Base-by-base conservation (phyloP, 1,139 yeast genomes). In the Sugiyamaella sp. region DNA sequence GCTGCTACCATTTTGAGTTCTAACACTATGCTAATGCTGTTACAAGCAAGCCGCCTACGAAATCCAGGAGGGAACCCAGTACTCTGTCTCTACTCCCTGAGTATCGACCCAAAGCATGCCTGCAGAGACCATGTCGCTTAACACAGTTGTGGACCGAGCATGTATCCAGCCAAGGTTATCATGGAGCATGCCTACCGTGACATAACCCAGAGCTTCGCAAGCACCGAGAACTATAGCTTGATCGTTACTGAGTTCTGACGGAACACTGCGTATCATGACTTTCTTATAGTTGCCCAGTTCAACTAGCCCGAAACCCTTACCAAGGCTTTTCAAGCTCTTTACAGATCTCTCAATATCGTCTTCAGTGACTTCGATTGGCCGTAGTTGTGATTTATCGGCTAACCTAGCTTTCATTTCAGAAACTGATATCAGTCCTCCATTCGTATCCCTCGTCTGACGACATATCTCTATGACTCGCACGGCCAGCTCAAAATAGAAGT, bases 101-200 rank as follows among this genome's bases (percentile, higher is more conserved):
- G 70, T 69, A 65, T 90, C 98, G 1, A 89, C 74, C 98, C 98
- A 90, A 22, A 90, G 72, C 48, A 89, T 74, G 9, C 97, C 97
- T 49, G 79, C 80, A 65, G 86, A 77, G 2, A 89, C 85, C 89
- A 90, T 84, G 55, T 87, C 95, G 46, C 86, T 85, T 17, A 91
- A 68, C 9, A 84, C 86, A 0, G 84, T 73, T 59, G 77, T 76
- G 55, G 89, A 79, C 53, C 97, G 73, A 1, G 79, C 74, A 9
- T 67, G 67, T 53, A 80, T 82, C 98, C 98, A 90, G 1, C 77
- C 77, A 57, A 83, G 79, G 64, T 90, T 90, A 64, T 86, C 96
- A 12, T 77, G 70, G 49, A 91, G 69, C 49, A 89, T 69, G 4
- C 82, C 71, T 19, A 77, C 74, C 1, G 90, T 80, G 1, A 89